Evolutionary conservation across 2,329 filamentous ascomycete species (phyloP), one percentile per base, ranked within the genome.

Genomic region (Sodiomyces alkalinus): DNA sequence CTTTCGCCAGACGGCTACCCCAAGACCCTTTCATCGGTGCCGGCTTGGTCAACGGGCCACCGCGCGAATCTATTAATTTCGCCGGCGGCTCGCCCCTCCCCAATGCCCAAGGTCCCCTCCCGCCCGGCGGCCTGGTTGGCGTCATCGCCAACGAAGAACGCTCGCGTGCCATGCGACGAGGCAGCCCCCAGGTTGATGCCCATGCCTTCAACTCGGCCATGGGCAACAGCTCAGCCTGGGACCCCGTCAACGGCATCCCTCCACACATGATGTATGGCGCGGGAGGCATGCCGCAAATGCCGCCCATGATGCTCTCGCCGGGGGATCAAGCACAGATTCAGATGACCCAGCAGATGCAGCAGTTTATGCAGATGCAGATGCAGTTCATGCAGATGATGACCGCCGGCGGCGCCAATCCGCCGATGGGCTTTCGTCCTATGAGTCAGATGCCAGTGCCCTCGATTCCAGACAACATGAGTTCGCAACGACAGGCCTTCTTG

Each of bases 281-380:
- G n/a, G n/a, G n/a, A n/a, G n/a, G 37, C 14, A 37, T 41, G 28
- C 40, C 39, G 8, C 59, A 64, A 35, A 61, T 64, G 57, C 56
- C 53, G 14, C 53, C 44, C 36, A 48, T 52, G 15, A 52, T 56
- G 48, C 46, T 75, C 24, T 68, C 66, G 11, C 58, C 73, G 3
- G 68, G 68, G 14, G 77, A 83, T 36, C 77, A 80, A 47, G 74
- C 75, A 17, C 80, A 87, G 41, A 64, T 86, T 22, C 75, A 86
- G 40, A 78, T 90, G 64, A 77, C 70, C 6, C 77, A 83, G 44
- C 79, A 86, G 45, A 86, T 87, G 80, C 68, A 71, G 31, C 76
- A 82, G 43, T 85, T 87, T 55, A 85, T 87, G 79, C 78, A 85
- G 47, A 83, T 90, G 76, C 83, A 92, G 49, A 86, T 92, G 78